These are phyloP conservation scores for Tulasnella sp. DNA, from an alignment of 768 basidiomycete species.

Conservation along the genomic window DNA sequence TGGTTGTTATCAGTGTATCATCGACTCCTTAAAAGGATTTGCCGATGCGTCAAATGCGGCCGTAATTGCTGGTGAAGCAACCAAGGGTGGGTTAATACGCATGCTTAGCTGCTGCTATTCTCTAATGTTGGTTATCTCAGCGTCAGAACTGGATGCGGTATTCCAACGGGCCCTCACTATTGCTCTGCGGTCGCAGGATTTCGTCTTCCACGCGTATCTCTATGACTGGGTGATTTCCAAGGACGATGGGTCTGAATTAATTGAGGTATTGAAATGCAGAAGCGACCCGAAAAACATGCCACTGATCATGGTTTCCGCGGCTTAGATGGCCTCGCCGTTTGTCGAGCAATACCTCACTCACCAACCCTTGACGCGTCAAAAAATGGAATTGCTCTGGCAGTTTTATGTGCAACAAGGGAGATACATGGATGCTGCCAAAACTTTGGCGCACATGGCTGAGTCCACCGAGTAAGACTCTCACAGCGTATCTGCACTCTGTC, in stretches of 20 bases:
- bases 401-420: constrained; percentile 92
- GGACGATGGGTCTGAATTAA: constrained; percentile 74
- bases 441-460: constrained; percentile 75
- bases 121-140: constrained; percentile 15
- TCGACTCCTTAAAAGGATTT: constrained; percentile 73
- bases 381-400: constrained; percentile 89
- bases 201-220: constrained; percentile 86
- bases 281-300: background rate
- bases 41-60: constrained; percentile 41
- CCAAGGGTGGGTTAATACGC: background rate
- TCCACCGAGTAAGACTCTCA: constrained; percentile 57
- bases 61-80: background rate
- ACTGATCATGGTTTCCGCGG: constrained; percentile 34
- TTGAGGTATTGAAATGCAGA: constrained; percentile 55
- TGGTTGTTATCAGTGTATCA: constrained; percentile 72
- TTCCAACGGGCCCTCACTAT: constrained; percentile 78
- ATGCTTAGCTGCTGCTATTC: background rate
- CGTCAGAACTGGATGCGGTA: constrained; percentile 59
- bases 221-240: constrained; percentile 90
- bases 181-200: constrained; percentile 76
- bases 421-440: constrained; percentile 78
- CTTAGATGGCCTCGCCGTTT: constrained; percentile 64
- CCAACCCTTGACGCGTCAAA: constrained; percentile 70
- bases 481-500: constrained; percentile 29
- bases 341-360: constrained; percentile 81